A percentile compares a stretch with the other conserved stretches of the same genome.
Evolutionary conservation across 768 basidiomycete genomes (phyloP).

Genomic region (Macrolepiota fuliginosa): DNA sequence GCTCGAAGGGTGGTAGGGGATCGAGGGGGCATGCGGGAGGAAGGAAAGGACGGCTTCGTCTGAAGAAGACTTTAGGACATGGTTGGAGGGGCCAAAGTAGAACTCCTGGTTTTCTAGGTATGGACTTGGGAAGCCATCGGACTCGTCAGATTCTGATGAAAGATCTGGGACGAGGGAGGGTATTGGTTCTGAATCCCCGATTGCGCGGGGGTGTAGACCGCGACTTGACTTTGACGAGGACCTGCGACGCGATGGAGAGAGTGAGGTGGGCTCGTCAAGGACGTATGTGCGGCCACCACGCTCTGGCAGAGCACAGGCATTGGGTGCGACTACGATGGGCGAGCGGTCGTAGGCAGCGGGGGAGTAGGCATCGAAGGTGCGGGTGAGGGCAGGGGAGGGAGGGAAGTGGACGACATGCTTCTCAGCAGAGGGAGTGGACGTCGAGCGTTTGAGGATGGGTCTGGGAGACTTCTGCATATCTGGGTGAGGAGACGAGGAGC

Average conservation of each 20-base stretch:
- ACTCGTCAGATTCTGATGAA: constrained; percentile 64
- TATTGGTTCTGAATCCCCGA: constrained; percentile 17
- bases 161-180: constrained; percentile 61
- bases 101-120: constrained; percentile 28
- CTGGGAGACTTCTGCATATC: constrained; percentile 36
- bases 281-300: constrained; percentile 72
- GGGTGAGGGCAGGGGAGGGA: constrained; percentile 49
- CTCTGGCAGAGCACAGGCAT: constrained; percentile 73
- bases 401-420: constrained; percentile 47
- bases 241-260: constrained; percentile 29
- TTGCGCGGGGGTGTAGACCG: constrained; percentile 8
- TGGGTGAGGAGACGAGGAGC: constrained; percentile 2
- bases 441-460: constrained; percentile 57
- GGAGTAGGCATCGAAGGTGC: constrained; percentile 51
- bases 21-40: constrained; percentile 33
- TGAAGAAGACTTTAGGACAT: constrained; percentile 2
- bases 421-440: constrained; percentile 22
- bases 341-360: constrained; percentile 74
- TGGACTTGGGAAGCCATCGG: constrained; percentile 44
- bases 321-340: constrained; percentile 71
- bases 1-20: constrained; percentile 17
- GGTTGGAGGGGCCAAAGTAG: constrained; percentile 14
- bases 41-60: constrained; percentile 28
- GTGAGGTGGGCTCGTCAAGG: constrained; percentile 49
- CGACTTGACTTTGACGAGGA: constrained; percentile 13